Percentiles rank a stretch among this genome's conserved stretches.
Conservation (phyloP, 225 moss, liverwort and hornwort genomes). For the Physcomitrellopsis africana region DNA sequence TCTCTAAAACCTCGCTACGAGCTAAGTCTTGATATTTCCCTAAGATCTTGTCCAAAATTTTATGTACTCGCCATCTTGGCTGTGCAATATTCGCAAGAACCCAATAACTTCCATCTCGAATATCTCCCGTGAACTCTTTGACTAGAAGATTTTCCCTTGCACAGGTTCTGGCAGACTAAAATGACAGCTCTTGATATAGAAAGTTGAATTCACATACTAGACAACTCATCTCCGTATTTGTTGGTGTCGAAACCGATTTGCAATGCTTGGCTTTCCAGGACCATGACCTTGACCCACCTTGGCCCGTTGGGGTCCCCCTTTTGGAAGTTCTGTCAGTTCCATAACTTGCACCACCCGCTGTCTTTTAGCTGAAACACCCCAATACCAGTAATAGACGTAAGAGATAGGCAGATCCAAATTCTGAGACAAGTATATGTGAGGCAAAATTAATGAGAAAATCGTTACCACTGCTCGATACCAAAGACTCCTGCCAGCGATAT, state of each 20-base stretch:
- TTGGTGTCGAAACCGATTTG: slow-evolving; percentile 47
- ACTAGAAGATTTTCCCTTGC: slow-evolving; percentile 36
- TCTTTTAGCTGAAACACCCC: slow-evolving; percentile 73
- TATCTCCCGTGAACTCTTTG: slow-evolving; percentile 34
- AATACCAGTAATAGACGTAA: slow-evolving; percentile 30
- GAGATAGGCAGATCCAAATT: slow-evolving; percentile 17
- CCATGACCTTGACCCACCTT: slow-evolving; percentile 49
- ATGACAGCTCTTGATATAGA: slow-evolving; percentile 30
- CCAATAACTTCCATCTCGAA: slow-evolving; percentile 9
- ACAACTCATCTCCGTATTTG: slow-evolving; percentile 49
- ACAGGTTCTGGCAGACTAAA: slow-evolving; percentile 39
- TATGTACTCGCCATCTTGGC: slow-evolving; percentile 43
- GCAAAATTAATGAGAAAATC: not conserved
- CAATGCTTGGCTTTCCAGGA: slow-evolving; percentile 37
- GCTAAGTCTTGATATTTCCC: slow-evolving; percentile 46
- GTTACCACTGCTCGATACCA: not conserved
- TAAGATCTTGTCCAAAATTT: slow-evolving; percentile 43
- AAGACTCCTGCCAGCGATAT: not conserved
- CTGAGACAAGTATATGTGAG: not conserved
- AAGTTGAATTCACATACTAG: not conserved
- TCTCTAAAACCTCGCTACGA: slow-evolving; percentile 48
- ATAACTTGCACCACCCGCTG: slow-evolving; percentile 85
- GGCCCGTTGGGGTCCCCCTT: slow-evolving; percentile 85
- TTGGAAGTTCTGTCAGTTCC: slow-evolving; percentile 93
- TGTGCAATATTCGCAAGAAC: slow-evolving; percentile 31